Evolutionary conservation across 441 rosid species (phyloP), one percentile per base, ranked within the genome.

Genomic region (Populus hybrid): DNA sequence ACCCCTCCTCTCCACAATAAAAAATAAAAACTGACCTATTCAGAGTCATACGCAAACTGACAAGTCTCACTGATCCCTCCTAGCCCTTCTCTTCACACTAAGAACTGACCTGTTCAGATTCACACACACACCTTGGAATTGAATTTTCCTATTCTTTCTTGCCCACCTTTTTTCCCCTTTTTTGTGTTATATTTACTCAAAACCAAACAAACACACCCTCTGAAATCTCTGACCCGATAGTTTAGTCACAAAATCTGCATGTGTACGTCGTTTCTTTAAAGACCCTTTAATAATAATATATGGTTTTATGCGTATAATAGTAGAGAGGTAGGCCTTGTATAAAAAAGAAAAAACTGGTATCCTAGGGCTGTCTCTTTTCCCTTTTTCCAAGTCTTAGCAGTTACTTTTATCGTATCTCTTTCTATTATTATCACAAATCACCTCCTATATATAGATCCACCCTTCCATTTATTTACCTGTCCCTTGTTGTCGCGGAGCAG

Each of bases 211-310:
- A 84, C 88, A 83, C 32, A n/a, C 85, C 23, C 86, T 82, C 82
- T 79, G 89, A 78, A 82, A 79, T 82, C 90, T 93, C 93, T 92
- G 94, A 91, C 93, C 95, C 87, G 83, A 87, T 88, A 30, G 32
- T 30, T 30, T 30, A 30, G 32, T 89, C 95, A 91, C 91, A 90
- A 86, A 89, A 89, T 88, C 88, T 90, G 93, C 95, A 91, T 91
- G 97, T 82, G 84, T 89, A 89, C 92, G 90, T 89, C 87, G 86
- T 83, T 80, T 75, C 85, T 79, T 84, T 57, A 57, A 57, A 3
- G 63, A 57, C 63, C 23, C 63, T 57, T 57, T 57, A 19, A 19
- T 0, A 57, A 57, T 6, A 50, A 19, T 57, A 57, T 57, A 18
- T 16, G 2, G 18, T 18, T 34, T 34, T 18, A 2, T 50, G 59